Evolutionary conservation across 495 filamentous ascomycete genomes (phyloP).

Genomic region (Xylaria telfairii): DNA sequence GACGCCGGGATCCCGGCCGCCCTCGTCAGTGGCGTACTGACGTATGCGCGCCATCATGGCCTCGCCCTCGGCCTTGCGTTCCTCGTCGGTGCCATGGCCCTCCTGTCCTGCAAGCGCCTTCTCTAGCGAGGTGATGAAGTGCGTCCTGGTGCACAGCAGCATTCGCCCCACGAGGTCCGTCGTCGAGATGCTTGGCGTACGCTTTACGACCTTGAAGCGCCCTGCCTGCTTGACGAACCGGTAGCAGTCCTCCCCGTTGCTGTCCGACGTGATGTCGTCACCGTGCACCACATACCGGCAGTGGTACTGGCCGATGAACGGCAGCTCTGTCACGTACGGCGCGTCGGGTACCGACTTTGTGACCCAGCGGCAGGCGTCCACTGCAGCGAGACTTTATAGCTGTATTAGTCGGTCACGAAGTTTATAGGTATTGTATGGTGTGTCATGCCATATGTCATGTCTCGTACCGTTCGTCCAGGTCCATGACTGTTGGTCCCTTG

Average conservation of each 20-base stretch:
- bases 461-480: conserved; percentile 77
- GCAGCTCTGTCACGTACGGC: conserved; percentile 91
- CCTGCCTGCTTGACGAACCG: conserved; percentile 91
- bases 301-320: conserved; percentile 93
- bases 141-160: conserved; percentile 87
- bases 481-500: conserved; percentile 99
- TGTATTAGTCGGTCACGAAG: conserved; percentile 26
- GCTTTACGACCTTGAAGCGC: conserved; percentile 90
- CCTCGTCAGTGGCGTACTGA: conserved; percentile 87
- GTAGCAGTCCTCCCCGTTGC: conserved; percentile 91
- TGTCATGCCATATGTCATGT: conserved; percentile 5
- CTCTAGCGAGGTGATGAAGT: conserved; percentile 81
- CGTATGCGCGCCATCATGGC: conserved; percentile 72
- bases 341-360: conserved; percentile 81
- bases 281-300: conserved; percentile 94
- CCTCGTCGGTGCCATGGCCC: conserved; percentile 69
- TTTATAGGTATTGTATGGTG: conserved; percentile 13
- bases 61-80: conserved; percentile 64
- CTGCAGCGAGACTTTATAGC: conserved; percentile 66
- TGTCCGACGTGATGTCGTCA: conserved; percentile 86
- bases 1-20: conserved; percentile 70
- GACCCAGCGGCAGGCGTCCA: conserved; percentile 94
- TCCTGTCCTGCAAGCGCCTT: conserved; percentile 71
- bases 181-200: conserved; percentile 96
- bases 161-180: conserved; percentile 97